Evolutionary conservation across 495 filamentous ascomycete genomes (phyloP).

Genomic region (Astrocystis sublimbata): DNA sequence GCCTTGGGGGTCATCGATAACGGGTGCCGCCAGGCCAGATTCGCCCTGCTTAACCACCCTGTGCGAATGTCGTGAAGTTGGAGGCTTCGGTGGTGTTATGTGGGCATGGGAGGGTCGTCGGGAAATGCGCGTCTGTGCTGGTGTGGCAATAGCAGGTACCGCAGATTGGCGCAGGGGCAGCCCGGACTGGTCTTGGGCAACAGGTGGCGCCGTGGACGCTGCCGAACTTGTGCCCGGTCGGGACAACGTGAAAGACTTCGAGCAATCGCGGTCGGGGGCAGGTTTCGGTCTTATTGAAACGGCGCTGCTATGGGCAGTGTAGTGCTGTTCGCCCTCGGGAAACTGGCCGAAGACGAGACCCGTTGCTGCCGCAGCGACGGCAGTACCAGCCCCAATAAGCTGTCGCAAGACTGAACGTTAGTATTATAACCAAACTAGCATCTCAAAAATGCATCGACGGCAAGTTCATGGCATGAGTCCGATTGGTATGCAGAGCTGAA

Average conservation of each 20-base stretch:
- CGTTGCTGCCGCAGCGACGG: conserved; percentile 59
- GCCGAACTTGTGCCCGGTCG: conserved; percentile 42
- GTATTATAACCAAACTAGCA: conserved; percentile 9
- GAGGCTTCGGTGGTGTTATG: conserved; percentile 34
- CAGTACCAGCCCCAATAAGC: conserved; percentile 60
- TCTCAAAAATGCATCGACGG: not conserved
- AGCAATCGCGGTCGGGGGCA: conserved; percentile 41
- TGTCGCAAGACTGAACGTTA: conserved; percentile 30
- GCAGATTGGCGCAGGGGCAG: conserved; percentile 12
- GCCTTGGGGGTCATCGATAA: conserved; percentile 43
- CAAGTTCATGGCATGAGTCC: not conserved
- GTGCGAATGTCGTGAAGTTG: conserved; percentile 43
- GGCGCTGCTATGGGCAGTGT: conserved; percentile 18
- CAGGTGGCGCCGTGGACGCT: conserved; percentile 28
- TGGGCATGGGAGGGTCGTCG: conserved; percentile 38
- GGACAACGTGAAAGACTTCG: conserved; percentile 38
- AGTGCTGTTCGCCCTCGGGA: conserved; percentile 20
- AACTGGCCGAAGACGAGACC: conserved; percentile 57
- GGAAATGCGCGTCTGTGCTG: conserved; percentile 28
- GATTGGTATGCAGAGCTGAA: not conserved
- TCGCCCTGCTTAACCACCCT: conserved; percentile 47
- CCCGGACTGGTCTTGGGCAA: conserved; percentile 9
- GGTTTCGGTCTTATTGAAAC: conserved; percentile 47
- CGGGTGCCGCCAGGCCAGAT: conserved; percentile 29
- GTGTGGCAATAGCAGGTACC: conserved; percentile 30